Evolutionary conservation across 208 protist species (phyloP).

Genomic region (Porcisia deanei): DNA sequence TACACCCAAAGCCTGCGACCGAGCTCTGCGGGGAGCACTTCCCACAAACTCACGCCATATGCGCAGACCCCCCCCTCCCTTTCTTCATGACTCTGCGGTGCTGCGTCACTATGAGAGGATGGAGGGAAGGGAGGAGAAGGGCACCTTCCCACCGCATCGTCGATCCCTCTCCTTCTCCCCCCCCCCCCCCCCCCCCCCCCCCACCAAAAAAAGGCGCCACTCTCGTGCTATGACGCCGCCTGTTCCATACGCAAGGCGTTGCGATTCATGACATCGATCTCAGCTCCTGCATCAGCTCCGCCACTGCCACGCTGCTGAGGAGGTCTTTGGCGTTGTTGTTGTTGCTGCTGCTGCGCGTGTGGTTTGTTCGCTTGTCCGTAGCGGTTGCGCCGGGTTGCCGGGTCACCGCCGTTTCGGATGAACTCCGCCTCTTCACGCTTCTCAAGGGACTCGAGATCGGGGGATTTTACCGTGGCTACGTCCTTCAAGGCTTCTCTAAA

Average conservation of each 20-base stretch:
- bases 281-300: conserved; percentile 6
- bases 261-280: conserved; percentile 17
- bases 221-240: conserved; percentile 12
- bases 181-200: no score
- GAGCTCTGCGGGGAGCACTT: no score
- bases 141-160: background rate
- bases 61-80: no score
- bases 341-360: conserved; percentile 12
- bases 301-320: background rate
- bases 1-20: no score
- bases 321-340: background rate
- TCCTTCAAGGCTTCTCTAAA: conserved; percentile 50
- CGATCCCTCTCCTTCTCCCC: background rate
- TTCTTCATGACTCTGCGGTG: no score
- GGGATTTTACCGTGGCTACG: conserved; percentile 38
- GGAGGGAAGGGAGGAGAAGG: no score
- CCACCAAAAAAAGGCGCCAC: no score
- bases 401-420: conserved; percentile 23
- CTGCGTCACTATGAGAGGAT: no score
- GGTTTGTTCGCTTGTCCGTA: conserved; percentile 30
- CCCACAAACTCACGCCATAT: no score
- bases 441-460: conserved; percentile 51
- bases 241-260: conserved; percentile 25
- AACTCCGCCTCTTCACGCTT: conserved; percentile 40
- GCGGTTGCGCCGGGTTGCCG: conserved; percentile 34